Base-by-base conservation (phyloP, 2,329 filamentous ascomycete genomes). In the Colletotrichum tofieldiae region DNA sequence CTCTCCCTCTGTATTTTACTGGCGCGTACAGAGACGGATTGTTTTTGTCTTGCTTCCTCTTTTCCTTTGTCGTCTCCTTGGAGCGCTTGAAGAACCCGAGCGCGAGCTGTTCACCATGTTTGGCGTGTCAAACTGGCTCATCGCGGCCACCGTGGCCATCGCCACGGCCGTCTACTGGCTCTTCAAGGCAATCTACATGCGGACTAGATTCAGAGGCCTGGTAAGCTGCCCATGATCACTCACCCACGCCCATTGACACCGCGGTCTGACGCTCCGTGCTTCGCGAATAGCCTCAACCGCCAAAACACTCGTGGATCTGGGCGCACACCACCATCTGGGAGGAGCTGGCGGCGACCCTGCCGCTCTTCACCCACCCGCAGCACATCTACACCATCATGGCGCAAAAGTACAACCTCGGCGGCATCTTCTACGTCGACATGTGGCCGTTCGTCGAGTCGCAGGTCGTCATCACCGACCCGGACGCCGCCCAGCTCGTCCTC, bases 361-460 rank as follows among this genome's bases (percentile, higher is more conserved):
- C 78, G 14, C 72, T 71, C 16, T 75, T 76, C 61, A 73, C 59
- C 29, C 77, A 78, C 55, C 75, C 76, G 1, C 77, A 78, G 65
- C 59, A 67, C 26, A 71, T 74, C 52, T 73, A 75, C 43, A 79
- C 77, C 20, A 69, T 76, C 56, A 72, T 78, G 29, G 73, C 75
- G 5, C 73, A 75, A 18, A 75, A 74, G 26, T 74, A 75, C 37
- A 66, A 76, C 26, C 73, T 82, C 9, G 76, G 77, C 0, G 79
- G 78, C 29, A 76, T 82, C 20, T 78, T 79, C 54, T 81, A 81
- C 56, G 72, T 81, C 55, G 80, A 81, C 60, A 37, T 79, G 8
- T 79, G 77, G 47, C 78, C 79, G n/a, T 75, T 81, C 29, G 74
- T 73, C 49, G 73, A 75, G n/a, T 72, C 75, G 12, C 77, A 79